Percentiles rank a stretch among this genome's conserved stretches.
Evolutionary conservation across 148 eudicot species (phyloP).

Genomic region (Vaccinium myrtillus): DNA sequence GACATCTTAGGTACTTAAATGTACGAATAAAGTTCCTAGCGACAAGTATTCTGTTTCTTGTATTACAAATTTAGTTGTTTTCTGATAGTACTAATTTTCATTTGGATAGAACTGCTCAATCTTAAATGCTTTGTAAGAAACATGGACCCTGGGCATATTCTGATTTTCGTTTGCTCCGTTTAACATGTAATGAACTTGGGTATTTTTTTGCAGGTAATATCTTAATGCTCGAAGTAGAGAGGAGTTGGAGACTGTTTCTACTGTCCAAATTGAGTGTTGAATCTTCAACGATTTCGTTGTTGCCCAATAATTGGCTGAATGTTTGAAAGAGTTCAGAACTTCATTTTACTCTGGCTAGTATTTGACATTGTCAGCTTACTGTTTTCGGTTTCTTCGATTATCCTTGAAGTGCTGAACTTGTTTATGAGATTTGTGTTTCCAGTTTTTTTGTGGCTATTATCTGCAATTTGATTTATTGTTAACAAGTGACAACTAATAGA

Average conservation of each 20-base stretch:
- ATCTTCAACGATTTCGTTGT: not conserved
- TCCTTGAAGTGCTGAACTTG: not conserved
- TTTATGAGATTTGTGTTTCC: not conserved
- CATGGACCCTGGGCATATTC: not conserved
- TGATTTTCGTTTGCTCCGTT: not conserved
- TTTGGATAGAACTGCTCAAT: not conserved
- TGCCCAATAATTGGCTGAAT: slow-evolving; percentile 15
- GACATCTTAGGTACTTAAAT: not conserved
- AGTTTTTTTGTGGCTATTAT: not conserved
- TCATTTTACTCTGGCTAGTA: not conserved
- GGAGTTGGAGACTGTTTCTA: not conserved
- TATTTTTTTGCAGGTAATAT: slow-evolving; percentile 12
- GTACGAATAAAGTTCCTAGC: not conserved
- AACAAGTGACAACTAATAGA: not conserved
- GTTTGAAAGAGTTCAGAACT: slow-evolving; percentile 4
- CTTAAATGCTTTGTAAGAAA: not conserved
- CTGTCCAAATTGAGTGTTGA: not conserved
- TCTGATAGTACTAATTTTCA: not conserved
- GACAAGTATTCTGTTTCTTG: not conserved
- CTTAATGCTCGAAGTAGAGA: not conserved
- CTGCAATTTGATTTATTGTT: not conserved
- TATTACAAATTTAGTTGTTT: not conserved
- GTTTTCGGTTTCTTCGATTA: not conserved
- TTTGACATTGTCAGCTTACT: not conserved
- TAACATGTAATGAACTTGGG: not conserved